Evolutionary conservation across 2,329 filamentous ascomycete species (phyloP).

Genomic region (Allantophomopsis lycopodina): DNA sequence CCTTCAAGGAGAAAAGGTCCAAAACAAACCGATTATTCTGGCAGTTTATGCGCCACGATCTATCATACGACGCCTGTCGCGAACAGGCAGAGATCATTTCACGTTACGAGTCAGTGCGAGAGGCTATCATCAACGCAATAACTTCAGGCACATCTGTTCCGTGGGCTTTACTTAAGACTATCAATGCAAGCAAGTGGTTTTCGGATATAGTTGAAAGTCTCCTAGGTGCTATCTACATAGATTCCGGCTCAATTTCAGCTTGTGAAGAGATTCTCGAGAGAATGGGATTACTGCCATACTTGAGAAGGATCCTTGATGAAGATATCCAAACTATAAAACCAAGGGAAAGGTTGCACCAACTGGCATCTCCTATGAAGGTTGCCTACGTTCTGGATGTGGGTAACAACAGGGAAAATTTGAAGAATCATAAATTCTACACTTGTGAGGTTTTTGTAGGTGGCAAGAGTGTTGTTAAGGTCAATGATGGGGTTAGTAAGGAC

Average conservation of each 20-base stretch:
- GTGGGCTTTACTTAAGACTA: slow-evolving; percentile 56
- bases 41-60: slow-evolving; percentile 53
- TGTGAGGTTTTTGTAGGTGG: slow-evolving; percentile 38
- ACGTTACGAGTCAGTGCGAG: slow-evolving; percentile 25
- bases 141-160: slow-evolving; percentile 45
- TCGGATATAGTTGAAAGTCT: slow-evolving; percentile 74
- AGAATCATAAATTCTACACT: slow-evolving; percentile 12
- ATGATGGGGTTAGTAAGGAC: slow-evolving; percentile 29
- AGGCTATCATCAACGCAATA: slow-evolving; percentile 34
- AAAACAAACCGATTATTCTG: slow-evolving; percentile 31
- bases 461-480: slow-evolving; percentile 28
- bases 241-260: slow-evolving; percentile 47
- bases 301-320: slow-evolving; percentile 47
- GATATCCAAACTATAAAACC: slow-evolving; percentile 44
- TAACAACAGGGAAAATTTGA: slow-evolving; percentile 6
- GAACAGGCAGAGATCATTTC: slow-evolving; percentile 23
- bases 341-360: slow-evolving; percentile 62
- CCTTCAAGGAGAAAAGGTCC: slow-evolving; percentile 3
- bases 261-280: slow-evolving; percentile 48
- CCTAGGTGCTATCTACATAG: slow-evolving; percentile 73
- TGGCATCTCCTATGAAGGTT: too few relatives aligned
- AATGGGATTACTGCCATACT: slow-evolving; percentile 49
- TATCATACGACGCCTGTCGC: slow-evolving; percentile 30
- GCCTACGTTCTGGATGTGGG: slow-evolving; percentile 32
- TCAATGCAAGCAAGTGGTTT: slow-evolving; percentile 62